phyloP scores from a whole-genome alignment of 1,284 basidiomycete genomes.

The Xerocomus cyaneibrunnescens region DNA sequence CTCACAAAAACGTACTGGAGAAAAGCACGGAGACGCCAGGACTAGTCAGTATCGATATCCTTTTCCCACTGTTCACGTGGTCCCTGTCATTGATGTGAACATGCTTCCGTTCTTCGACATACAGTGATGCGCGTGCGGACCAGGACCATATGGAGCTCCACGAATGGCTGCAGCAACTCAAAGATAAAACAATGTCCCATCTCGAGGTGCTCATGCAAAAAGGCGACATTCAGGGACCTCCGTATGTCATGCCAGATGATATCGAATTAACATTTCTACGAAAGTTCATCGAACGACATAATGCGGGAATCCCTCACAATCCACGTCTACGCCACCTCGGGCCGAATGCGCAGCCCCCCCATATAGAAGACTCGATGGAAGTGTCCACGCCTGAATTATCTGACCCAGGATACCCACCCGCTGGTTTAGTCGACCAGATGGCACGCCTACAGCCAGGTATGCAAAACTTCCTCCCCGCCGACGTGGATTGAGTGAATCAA shows the following conservation, averaged over 20 bases:
- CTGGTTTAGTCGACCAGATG: constrained; percentile 39
- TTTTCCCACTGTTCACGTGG: neutral
- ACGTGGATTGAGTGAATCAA: constrained; percentile 7
- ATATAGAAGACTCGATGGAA: constrained; percentile 47
- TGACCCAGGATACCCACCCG: constrained; percentile 44
- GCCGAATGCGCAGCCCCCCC: constrained; percentile 38
- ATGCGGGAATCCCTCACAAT: constrained; percentile 68
- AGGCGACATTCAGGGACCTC: constrained; percentile 76
- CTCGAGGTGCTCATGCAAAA: constrained; percentile 81
- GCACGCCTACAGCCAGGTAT: constrained; percentile 41
- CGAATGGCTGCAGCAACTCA: constrained; percentile 79
- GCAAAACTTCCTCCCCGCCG: constrained; percentile 7
- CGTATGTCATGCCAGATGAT: constrained; percentile 75
- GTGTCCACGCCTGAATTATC: constrained; percentile 58
- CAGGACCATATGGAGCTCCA: constrained; percentile 84
- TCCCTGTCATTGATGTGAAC: constrained; percentile 11
- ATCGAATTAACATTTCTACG: constrained; percentile 72
- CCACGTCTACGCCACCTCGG: constrained; percentile 62
- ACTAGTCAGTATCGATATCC: constrained; percentile 46
- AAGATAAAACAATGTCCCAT: constrained; percentile 83
- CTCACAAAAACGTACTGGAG: constrained; percentile 81
- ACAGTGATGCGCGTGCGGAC: constrained; percentile 66
- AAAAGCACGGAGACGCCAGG: constrained; percentile 70
- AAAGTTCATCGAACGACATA: constrained; percentile 76
- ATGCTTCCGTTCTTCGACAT: neutral